phyloP scores from a whole-genome alignment of 2,329 filamentous ascomycete species.

The Fusarium siculi region DNA sequence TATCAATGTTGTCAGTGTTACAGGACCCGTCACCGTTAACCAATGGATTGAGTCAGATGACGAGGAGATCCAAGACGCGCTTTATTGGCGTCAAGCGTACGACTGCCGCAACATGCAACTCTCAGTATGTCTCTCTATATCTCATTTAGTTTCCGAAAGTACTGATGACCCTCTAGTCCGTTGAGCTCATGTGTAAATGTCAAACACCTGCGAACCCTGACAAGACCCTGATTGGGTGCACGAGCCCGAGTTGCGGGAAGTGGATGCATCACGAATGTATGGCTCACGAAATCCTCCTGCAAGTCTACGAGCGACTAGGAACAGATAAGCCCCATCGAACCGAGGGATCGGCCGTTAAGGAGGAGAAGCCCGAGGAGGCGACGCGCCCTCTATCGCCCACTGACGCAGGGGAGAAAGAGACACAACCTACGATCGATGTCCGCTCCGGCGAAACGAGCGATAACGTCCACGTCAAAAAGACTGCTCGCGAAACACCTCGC shows the following conservation, averaged over 20 bases:
- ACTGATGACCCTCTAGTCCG: slow-evolving; percentile 55
- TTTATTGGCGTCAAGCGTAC: slow-evolving; percentile 74
- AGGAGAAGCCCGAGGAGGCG: slow-evolving; percentile 49
- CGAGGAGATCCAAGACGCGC: slow-evolving; percentile 66
- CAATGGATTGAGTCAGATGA: slow-evolving; percentile 78
- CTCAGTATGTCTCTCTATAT: slow-evolving; percentile 59
- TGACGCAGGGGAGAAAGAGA: slow-evolving; percentile 61
- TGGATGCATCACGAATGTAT: slow-evolving; percentile 75
- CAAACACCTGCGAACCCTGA: slow-evolving; percentile 70
- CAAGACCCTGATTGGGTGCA: slow-evolving; percentile 68
- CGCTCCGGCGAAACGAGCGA: slow-evolving; percentile 58
- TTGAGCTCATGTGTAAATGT: slow-evolving; percentile 68
- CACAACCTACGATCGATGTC: slow-evolving; percentile 64
- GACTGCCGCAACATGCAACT: slow-evolving; percentile 67
- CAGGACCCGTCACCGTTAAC: slow-evolving; percentile 68
- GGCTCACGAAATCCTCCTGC: slow-evolving; percentile 63
- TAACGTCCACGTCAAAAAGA: slow-evolving; percentile 52
- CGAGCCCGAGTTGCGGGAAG: slow-evolving; percentile 62
- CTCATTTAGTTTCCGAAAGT: neutral
- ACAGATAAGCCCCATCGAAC: slow-evolving; percentile 60
- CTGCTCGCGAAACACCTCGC: slow-evolving; percentile 45
- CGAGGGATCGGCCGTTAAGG: slow-evolving; percentile 52
- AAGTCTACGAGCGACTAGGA: slow-evolving; percentile 62
- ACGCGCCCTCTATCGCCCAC: slow-evolving; percentile 62
- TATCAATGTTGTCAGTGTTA: slow-evolving; percentile 77